Conservation (phyloP, 495 filamentous ascomycete species). For the Glutinoglossum americanum region DNA sequence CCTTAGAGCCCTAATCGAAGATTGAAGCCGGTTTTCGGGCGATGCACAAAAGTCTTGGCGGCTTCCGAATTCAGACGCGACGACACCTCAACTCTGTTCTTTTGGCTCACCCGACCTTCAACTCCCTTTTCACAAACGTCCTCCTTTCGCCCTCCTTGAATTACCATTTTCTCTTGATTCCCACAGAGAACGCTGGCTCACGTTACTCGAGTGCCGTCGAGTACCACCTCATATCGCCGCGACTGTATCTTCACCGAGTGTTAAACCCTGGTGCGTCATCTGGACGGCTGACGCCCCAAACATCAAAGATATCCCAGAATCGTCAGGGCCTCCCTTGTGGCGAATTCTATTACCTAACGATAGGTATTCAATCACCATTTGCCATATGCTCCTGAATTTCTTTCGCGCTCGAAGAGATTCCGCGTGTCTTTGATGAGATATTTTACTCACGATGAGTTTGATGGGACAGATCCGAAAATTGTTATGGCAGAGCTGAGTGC, state of each 20-base stretch:
- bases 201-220: not conserved
- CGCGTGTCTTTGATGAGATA: not conserved
- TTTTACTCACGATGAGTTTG: not conserved
- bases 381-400: not conserved
- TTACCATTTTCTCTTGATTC: conserved; percentile 5
- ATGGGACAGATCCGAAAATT: conserved; percentile 34
- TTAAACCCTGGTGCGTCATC: not conserved
- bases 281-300: not conserved
- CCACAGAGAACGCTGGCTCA: not conserved
- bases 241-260: not conserved
- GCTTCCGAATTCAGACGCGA: conserved; percentile 1
- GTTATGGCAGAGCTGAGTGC: conserved; percentile 63
- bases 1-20: not conserved
- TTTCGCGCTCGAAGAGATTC: not conserved
- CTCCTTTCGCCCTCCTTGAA: conserved; percentile 10
- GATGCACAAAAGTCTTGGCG: conserved; percentile 1
- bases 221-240: not conserved
- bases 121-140: conserved; percentile 8
- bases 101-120: conserved; percentile 6
- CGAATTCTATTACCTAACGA: conserved; percentile 2
- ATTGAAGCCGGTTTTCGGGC: not conserved
- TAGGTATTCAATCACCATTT: conserved; percentile 2
- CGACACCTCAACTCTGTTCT: conserved; percentile 1
- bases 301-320: not conserved
- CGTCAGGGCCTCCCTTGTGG: conserved; percentile 1